Evolutionary conservation across 805 yeast species (phyloP).

Genomic region (Starmera pachycereana): DNA sequence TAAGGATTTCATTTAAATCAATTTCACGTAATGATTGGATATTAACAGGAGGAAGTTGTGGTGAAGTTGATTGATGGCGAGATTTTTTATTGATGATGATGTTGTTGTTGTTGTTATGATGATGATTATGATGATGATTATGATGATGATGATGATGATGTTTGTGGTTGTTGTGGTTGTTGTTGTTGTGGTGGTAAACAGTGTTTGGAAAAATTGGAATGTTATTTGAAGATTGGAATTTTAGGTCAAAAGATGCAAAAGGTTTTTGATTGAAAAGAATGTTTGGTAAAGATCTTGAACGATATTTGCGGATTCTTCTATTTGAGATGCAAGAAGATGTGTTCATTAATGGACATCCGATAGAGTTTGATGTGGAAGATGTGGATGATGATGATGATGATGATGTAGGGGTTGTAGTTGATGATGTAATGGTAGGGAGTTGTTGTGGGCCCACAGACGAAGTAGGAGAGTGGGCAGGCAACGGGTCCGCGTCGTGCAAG

Average conservation of each 20-base stretch:
- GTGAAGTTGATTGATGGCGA: constrained; percentile 19
- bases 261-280: constrained; percentile 7
- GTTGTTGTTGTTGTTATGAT: constrained; percentile 9
- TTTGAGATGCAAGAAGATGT: constrained; percentile 1
- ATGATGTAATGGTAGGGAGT: constrained; percentile 9
- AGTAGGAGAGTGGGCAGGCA: too few relatives aligned
- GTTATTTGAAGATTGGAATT: background rate
- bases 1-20: constrained; percentile 78
- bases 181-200: too few relatives aligned
- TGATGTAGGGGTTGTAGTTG: constrained; percentile 9
- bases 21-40: constrained; percentile 74
- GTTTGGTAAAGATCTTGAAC: constrained; percentile 20
- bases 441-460: too few relatives aligned
- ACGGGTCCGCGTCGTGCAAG: too few relatives aligned
- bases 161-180: constrained; percentile 1
- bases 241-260: background rate
- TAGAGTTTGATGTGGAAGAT: background rate
- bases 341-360: background rate
- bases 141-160: constrained; percentile 5
- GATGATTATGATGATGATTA: constrained; percentile 8
- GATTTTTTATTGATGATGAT: constrained; percentile 16
- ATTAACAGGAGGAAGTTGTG: constrained; percentile 74
- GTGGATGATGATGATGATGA: constrained; percentile 2
- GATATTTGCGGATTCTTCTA: constrained; percentile 14
- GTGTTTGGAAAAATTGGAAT: background rate